Conservation (phyloP, 495 filamentous ascomycete genomes). For the Massariosphaeria phaeospora region DNA sequence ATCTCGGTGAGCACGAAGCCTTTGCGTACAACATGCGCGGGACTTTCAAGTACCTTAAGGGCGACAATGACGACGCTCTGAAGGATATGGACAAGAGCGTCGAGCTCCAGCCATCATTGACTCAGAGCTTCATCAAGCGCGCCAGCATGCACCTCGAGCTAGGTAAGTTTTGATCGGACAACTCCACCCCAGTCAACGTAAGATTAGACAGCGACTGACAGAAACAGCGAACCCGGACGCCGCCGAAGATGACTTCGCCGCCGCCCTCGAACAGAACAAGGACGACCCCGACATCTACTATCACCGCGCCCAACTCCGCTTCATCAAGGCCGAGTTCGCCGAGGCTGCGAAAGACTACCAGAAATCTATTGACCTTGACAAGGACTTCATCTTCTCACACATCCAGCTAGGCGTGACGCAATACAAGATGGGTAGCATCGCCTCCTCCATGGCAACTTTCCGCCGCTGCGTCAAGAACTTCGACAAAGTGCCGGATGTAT, state of each 20-base stretch:
- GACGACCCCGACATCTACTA: constrained; percentile 98
- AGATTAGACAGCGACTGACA: constrained; percentile 32
- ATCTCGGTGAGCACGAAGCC: constrained; percentile 74
- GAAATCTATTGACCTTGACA: constrained; percentile 95
- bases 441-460: constrained; percentile 98
- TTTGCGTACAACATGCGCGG: constrained; percentile 93
- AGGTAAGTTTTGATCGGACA: constrained; percentile 51
- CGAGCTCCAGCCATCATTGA: constrained; percentile 77
- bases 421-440: constrained; percentile 99
- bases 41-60: constrained; percentile 88
- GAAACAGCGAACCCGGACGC: constrained; percentile 71
- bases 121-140: constrained; percentile 97
- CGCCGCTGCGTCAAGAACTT: constrained; percentile 97
- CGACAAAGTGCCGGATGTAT: constrained; percentile 90
- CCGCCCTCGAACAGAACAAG: constrained; percentile 77
- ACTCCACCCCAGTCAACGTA: background rate
- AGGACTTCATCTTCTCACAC: constrained; percentile 96
- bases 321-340: constrained; percentile 89
- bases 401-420: constrained; percentile 99
- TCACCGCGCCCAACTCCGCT: constrained; percentile 96
- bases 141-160: constrained; percentile 97
- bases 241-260: constrained; percentile 81
- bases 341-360: constrained; percentile 98
- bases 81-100: constrained; percentile 85
- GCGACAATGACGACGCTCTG: constrained; percentile 77